Conservation (phyloP, 2,329 filamentous ascomycete genomes). For the Chaetomiaceae sp. region DNA sequence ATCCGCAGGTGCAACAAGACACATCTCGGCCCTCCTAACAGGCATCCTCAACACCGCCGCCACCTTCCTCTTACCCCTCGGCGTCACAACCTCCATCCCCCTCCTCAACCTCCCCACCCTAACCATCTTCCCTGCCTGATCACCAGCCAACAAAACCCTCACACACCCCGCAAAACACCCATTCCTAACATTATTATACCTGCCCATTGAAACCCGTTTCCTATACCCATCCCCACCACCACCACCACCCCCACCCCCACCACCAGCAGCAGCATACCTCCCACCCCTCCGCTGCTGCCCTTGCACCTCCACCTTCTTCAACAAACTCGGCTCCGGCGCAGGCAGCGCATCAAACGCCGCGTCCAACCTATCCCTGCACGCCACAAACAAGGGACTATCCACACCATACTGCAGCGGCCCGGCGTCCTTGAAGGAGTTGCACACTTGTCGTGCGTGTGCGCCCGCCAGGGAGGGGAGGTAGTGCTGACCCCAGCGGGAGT, state of each 20-base stretch:
- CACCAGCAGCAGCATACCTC: too few relatives aligned
- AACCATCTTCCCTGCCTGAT: not conserved
- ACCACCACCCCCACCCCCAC: not conserved
- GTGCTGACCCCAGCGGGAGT: conserved; percentile 51
- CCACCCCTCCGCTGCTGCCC: too few relatives aligned
- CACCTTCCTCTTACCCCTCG: conserved; percentile 45
- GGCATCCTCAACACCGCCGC: conserved; percentile 48
- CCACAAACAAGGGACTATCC: conserved; percentile 47
- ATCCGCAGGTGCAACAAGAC: conserved; percentile 32
- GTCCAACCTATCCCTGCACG: conserved; percentile 47
- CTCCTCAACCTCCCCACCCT: conserved; percentile 39
- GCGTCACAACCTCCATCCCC: conserved; percentile 49
- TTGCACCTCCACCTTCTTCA: too few relatives aligned
- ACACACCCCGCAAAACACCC: conserved; percentile 51
- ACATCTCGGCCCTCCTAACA: conserved; percentile 39
- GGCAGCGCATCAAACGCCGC: conserved; percentile 45
- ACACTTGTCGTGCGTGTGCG: conserved; percentile 53
- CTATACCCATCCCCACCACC: not conserved
- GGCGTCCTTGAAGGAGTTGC: conserved; percentile 59
- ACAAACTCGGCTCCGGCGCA: conserved; percentile 38
- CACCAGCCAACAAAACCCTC: conserved; percentile 39
- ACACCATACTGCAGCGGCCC: conserved; percentile 52
- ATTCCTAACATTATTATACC: conserved; percentile 36
- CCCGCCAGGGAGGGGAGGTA: conserved; percentile 54
- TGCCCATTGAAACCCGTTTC: not conserved